A percentile compares a stretch with the other conserved stretches of the same genome.
phyloP scores from a whole-genome alignment of 2,329 filamentous ascomycete species.

The Penicillium sp. region DNA sequence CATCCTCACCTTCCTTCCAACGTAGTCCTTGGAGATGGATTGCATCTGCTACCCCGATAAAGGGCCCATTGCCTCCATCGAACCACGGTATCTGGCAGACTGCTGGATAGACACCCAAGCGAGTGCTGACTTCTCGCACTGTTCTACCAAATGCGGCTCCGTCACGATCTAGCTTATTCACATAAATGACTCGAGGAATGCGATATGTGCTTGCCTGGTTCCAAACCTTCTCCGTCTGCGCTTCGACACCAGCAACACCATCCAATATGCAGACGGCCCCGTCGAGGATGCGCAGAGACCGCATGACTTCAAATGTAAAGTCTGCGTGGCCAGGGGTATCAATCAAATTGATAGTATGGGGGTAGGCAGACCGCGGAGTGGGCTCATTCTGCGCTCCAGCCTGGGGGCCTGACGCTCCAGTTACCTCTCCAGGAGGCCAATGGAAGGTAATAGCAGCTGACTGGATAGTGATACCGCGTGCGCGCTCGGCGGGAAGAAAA shows the following conservation, averaged over 20 bases:
- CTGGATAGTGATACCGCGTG: conserved; percentile 94
- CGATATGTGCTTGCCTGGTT: conserved; percentile 79
- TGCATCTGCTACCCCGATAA: conserved; percentile 82
- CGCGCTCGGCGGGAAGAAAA: conserved; percentile 88
- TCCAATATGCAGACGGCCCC: conserved; percentile 92
- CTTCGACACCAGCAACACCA: conserved; percentile 90
- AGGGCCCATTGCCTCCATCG: conserved; percentile 67
- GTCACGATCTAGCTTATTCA: conserved; percentile 84
- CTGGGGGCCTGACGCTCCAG: conserved; percentile 19
- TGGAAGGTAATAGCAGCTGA: conserved; percentile 93
- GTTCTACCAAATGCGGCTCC: conserved; percentile 81
- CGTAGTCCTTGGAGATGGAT: conserved; percentile 72
- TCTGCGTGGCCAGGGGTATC: conserved; percentile 97
- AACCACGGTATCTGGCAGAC: conserved; percentile 97
- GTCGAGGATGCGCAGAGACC: conserved; percentile 83
- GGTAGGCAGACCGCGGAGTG: conserved; percentile 52
- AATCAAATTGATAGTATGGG: conserved; percentile 83
- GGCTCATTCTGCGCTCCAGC: conserved; percentile 38
- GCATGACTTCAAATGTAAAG: conserved; percentile 93
- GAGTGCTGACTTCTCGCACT: conserved; percentile 77
- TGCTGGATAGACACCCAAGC: conserved; percentile 79
- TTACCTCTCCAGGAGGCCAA: conserved; percentile 66
- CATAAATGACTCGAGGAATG: conserved; percentile 78
- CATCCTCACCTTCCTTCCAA: conserved; percentile 69
- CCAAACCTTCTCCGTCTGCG: conserved; percentile 97